phyloP scores from a whole-genome alignment of 2,329 filamentous ascomycete genomes.

The Ophiostoma pallidulum region DNA sequence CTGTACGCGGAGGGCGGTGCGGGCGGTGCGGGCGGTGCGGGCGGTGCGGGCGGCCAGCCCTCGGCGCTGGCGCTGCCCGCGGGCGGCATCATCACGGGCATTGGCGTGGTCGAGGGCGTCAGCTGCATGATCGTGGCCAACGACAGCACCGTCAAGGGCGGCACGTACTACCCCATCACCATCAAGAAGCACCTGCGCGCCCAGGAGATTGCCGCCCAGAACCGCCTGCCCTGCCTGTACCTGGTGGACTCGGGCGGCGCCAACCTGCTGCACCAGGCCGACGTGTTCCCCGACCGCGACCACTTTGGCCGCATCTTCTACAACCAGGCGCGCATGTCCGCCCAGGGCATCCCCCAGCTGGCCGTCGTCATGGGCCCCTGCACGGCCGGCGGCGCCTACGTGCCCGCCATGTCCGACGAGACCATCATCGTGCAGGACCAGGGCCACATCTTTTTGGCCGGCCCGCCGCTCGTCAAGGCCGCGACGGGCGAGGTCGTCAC shows the following conservation, averaged over 20 bases:
- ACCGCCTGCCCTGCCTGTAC: slow-evolving; percentile 80
- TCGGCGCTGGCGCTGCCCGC: slow-evolving; percentile 59
- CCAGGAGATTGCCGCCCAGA: slow-evolving; percentile 83
- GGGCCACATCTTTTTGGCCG: slow-evolving; percentile 95
- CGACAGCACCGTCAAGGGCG: slow-evolving; percentile 94
- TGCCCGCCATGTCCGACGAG: slow-evolving; percentile 95
- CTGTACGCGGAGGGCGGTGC: slow-evolving; percentile 79
- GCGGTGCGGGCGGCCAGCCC: background rate
- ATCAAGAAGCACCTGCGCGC: slow-evolving; percentile 95
- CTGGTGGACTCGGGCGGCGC: slow-evolving; percentile 92
- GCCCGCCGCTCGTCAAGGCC: slow-evolving; percentile 88
- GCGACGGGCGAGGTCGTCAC: slow-evolving; percentile 89
- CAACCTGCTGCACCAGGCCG: slow-evolving; percentile 87
- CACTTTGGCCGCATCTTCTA: slow-evolving; percentile 98
- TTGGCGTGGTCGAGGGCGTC: slow-evolving; percentile 83
- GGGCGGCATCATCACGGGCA: slow-evolving; percentile 84
- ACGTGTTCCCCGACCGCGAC: slow-evolving; percentile 90
- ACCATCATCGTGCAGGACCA: slow-evolving; percentile 92
- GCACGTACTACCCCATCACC: slow-evolving; percentile 93
- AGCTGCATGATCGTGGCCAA: slow-evolving; percentile 91
- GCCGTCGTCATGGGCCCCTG: slow-evolving; percentile 96
- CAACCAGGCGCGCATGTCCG: slow-evolving; percentile 92
- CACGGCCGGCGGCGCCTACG: slow-evolving; percentile 90
- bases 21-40: no score
- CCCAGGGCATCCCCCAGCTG: slow-evolving; percentile 81